Percentiles rank a stretch among this genome's conserved stretches.
phyloP scores from a whole-genome alignment of 176 grass and related monocot genomes.

The Hyparrhenia diplandra region DNA sequence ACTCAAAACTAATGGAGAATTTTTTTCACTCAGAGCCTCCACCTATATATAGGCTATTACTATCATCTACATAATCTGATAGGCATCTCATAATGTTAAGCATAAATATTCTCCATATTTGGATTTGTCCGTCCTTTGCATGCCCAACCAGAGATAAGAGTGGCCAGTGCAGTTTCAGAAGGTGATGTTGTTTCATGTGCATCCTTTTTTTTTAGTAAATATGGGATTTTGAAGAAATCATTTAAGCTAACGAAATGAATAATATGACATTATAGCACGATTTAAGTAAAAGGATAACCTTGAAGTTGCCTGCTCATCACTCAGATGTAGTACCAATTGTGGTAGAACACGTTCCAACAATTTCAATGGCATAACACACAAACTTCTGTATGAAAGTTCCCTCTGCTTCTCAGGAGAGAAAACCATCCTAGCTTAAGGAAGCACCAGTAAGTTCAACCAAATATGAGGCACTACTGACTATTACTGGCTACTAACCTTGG shows the following conservation, averaged over 20 bases:
- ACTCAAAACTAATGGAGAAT: too few species aligned
- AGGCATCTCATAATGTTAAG: conserved; percentile 46
- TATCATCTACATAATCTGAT: conserved; percentile 41
- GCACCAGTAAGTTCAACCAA: too few species aligned
- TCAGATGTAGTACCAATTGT: conserved; percentile 79
- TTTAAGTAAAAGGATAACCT: conserved; percentile 47
- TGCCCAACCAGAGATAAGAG: conserved; percentile 90
- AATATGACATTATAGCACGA: background rate
- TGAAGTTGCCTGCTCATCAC: conserved; percentile 63
- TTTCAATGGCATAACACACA: conserved; percentile 93
- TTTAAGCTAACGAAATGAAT: background rate
- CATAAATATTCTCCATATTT: conserved; percentile 77
- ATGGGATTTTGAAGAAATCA: background rate
- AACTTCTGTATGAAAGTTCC: conserved; percentile 70
- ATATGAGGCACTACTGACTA: too few species aligned
- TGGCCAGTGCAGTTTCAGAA: conserved; percentile 77
- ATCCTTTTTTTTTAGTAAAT: conserved; percentile 40
- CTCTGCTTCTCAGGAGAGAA: too few species aligned
- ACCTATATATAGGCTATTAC: conserved; percentile 85
- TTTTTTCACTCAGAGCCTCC: too few species aligned
- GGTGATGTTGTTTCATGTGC: conserved; percentile 56
- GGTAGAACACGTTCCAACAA: conserved; percentile 87
- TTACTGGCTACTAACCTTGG: too few species aligned
- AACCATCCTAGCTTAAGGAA: too few species aligned
- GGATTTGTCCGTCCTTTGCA: conserved; percentile 77